Percentiles rank a stretch among this genome's conserved stretches.
These are phyloP conservation scores for Colletotrichum melonis DNA, from an alignment of 2,329 filamentous ascomycete species.

Conservation along the genomic window DNA sequence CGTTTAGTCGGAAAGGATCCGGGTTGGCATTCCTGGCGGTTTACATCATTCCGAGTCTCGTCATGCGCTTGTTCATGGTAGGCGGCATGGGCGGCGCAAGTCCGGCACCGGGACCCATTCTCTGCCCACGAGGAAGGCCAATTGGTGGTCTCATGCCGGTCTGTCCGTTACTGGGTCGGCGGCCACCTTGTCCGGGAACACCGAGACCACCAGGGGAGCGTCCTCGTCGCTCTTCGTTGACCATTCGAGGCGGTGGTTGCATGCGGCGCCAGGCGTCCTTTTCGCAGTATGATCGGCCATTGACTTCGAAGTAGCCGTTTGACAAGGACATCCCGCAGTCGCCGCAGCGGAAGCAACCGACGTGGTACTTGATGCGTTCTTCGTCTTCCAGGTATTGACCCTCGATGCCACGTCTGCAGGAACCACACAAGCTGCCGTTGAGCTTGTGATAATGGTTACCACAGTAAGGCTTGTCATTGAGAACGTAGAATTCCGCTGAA, in stretches of 20 bases:
- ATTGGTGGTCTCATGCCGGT: conserved; percentile 33
- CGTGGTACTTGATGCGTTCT: conserved; percentile 82
- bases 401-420: conserved; percentile 88
- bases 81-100: conserved; percentile 52
- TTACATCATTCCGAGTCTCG: conserved; percentile 69
- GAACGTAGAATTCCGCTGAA: conserved; percentile 92
- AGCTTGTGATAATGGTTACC: conserved; percentile 91
- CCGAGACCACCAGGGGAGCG: conserved; percentile 29
- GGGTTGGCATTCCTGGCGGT: not conserved
- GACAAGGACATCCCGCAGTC: conserved; percentile 80
- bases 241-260: conserved; percentile 47
- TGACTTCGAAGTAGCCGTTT: conserved; percentile 93
- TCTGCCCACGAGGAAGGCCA: conserved; percentile 35
- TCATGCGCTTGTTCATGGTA: conserved; percentile 72
- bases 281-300: conserved; percentile 85
- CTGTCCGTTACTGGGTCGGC: conserved; percentile 33
- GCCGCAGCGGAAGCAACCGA: conserved; percentile 85
- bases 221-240: conserved; percentile 43
- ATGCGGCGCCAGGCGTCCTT: conserved; percentile 77
- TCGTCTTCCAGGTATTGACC: conserved; percentile 93
- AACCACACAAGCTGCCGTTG: conserved; percentile 86
- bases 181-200: conserved; percentile 15
- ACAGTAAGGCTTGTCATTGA: conserved; percentile 89
- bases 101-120: conserved; percentile 34
- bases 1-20: not conserved